A percentile compares a stretch with the other conserved stretches of the same genome.
These are phyloP conservation scores for Craspedostauros australis DNA, from an alignment of 108 stramenopile species.

Conservation along the genomic window DNA sequence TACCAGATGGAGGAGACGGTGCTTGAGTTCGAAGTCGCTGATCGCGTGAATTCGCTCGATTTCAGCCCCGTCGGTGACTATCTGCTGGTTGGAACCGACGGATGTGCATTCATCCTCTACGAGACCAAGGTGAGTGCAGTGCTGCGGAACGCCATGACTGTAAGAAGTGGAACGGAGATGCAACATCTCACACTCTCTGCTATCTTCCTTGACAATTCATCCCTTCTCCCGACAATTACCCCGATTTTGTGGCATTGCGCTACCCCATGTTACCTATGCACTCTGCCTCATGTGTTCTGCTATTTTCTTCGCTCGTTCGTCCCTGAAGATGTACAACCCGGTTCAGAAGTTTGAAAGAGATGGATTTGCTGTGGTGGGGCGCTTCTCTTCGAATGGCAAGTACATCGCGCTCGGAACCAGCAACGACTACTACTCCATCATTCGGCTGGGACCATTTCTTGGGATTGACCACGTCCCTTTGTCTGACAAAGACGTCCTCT, in stretches of 20 bases:
- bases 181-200: too few species aligned
- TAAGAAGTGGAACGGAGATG: too few species aligned
- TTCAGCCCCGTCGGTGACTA: conserved; percentile 27
- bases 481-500: neutral
- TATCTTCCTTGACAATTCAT: too few species aligned
- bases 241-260: too few species aligned
- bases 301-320: neutral
- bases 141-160: too few species aligned
- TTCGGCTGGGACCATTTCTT: conserved; percentile 24
- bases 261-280: neutral
- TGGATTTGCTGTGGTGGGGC: conserved; percentile 5
- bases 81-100: conserved; percentile 28
- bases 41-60: conserved; percentile 12
- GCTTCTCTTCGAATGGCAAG: conserved; percentile 12
- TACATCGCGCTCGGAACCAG: conserved; percentile 16
- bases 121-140: conserved; percentile 10
- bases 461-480: conserved; percentile 23
- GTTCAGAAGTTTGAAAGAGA: conserved; percentile 6
- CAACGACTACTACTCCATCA: conserved; percentile 1
- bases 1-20: conserved; percentile 13
- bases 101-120: conserved; percentile 12
- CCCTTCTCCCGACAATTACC: too few species aligned
- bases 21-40: conserved; percentile 12
- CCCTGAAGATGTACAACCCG: conserved; percentile 3
- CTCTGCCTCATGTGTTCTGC: neutral